Evolutionary conservation across 2,329 filamentous ascomycete species (phyloP).

Genomic region (Sporothrix inflata): DNA sequence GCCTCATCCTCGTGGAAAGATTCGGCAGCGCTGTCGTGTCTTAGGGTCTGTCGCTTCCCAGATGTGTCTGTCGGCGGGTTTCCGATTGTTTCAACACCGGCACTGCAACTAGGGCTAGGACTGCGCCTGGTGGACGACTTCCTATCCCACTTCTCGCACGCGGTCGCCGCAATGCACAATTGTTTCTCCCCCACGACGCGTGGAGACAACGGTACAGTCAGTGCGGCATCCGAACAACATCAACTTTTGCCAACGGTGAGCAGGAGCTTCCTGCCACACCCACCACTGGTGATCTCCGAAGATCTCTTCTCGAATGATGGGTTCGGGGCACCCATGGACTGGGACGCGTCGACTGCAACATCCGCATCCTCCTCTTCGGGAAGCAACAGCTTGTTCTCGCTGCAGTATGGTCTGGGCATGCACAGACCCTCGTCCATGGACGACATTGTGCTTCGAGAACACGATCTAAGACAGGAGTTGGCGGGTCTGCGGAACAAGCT

Average conservation of each 20-base stretch:
- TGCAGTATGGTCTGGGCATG: not conserved
- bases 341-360: conserved; percentile 11
- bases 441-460: conserved; percentile 19
- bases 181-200: not conserved
- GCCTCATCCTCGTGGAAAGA: conserved; percentile 34
- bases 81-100: conserved; percentile 45
- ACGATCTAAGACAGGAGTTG: conserved; percentile 27
- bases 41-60: conserved; percentile 47
- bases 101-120: conserved; percentile 49
- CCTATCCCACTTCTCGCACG: conserved; percentile 39
- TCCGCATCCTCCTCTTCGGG: not conserved
- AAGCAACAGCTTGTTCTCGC: not conserved
- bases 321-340: conserved; percentile 5
- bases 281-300: conserved; percentile 23
- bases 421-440: not conserved
- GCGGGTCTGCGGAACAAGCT: conserved; percentile 21
- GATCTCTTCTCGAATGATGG: not conserved
- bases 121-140: conserved; percentile 50
- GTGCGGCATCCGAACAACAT: not conserved
- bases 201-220: not conserved
- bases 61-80: conserved; percentile 48
- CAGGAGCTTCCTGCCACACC: conserved; percentile 3
- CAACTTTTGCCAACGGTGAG: not conserved
- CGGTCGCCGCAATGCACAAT: conserved; percentile 6
- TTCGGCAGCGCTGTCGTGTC: conserved; percentile 34